Evolutionary conservation across 192 early-diverging fungal genomes (phyloP).

Genomic region (Umbelopsis isabellina): DNA sequence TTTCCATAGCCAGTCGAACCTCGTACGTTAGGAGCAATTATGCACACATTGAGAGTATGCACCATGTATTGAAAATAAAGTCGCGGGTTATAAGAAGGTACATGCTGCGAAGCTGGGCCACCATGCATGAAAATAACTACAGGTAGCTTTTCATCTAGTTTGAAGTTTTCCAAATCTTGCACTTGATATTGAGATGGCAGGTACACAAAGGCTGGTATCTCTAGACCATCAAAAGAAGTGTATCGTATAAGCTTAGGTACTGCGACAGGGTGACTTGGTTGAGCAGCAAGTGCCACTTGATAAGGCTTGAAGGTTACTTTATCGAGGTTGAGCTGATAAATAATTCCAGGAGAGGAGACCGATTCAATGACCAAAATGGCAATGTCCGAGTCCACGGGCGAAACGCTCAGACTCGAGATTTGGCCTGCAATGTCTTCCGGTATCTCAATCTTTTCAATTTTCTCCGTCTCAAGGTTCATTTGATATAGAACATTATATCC

Average conservation of each 20-base stretch:
- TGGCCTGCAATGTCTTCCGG: neutral
- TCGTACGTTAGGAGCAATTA: conserved; percentile 11
- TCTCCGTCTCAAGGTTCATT: conserved; percentile 3
- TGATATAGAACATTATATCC: conserved; percentile 11
- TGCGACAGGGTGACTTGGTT: neutral
- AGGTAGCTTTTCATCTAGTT: conserved; percentile 3
- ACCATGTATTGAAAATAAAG: conserved; percentile 15
- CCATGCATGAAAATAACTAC: conserved; percentile 21
- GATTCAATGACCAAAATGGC: neutral
- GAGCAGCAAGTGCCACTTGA: neutral
- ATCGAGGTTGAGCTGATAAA: conserved; percentile 3
- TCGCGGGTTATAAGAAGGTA: conserved; percentile 15
- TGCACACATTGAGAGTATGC: neutral
- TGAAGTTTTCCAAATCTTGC: neutral
- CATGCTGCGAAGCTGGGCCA: conserved; percentile 2
- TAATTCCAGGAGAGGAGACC: neutral
- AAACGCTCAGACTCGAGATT: neutral
- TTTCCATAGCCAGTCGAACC: conserved; percentile 4
- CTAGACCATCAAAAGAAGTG: conserved; percentile 18
- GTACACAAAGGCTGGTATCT: conserved; percentile 15
- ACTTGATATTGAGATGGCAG: neutral
- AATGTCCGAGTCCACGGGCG: neutral
- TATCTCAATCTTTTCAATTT: neutral
- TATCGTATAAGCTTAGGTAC: neutral
- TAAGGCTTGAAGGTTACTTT: neutral